Evolutionary conservation across 2,329 filamentous ascomycete genomes (phyloP), one percentile per base, ranked within the genome.

Genomic region (Fusarium sambucinum): DNA sequence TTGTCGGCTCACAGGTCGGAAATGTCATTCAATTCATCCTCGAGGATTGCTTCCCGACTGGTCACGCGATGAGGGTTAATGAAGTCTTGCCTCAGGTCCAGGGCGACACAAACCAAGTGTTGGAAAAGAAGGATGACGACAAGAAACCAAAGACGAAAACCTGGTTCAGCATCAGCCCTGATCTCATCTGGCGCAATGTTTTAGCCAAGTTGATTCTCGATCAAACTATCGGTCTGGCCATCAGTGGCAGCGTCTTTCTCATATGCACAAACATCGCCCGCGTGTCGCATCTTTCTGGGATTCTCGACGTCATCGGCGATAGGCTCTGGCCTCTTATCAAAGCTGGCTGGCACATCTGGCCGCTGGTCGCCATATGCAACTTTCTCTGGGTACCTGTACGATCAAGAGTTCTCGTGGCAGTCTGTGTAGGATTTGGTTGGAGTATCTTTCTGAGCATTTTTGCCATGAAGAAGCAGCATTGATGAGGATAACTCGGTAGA

Each of bases 291-390:
- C 60, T 71, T 2, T 55, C 66, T 16, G 35, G 73, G 16, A 63
- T 79, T 13, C 40, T 74, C 5, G 61, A 67, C 37, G 74, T 79
- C 8, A 69, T 78, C 42, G 63, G 65, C 6, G 66, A 75, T 14
- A 67, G 74, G 33, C 65, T 79, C 1, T 75, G 72, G 54, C 63
- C 73, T 5, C 70, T 79, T 11, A 69, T 79, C 54, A 72, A 72
- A 47, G 78, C 78, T 4, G 78, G 77, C 12, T 79, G 78, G 78
- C 76, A 78, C 38, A 74, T 79, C 23, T 79, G 78, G 78, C 78
- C 78, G 2, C 62, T 77, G 16, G 78, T 79, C 10, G 76, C 76
- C 10, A 53, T 79, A 14, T 73, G 72, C 73, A 79, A 79, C 56
- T 79, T 78, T 52, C 55, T 77, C 6, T 79, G 76, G 73, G 77